Conservation (phyloP, 441 rosid genomes). For the Gossypium gossypioides region DNA sequence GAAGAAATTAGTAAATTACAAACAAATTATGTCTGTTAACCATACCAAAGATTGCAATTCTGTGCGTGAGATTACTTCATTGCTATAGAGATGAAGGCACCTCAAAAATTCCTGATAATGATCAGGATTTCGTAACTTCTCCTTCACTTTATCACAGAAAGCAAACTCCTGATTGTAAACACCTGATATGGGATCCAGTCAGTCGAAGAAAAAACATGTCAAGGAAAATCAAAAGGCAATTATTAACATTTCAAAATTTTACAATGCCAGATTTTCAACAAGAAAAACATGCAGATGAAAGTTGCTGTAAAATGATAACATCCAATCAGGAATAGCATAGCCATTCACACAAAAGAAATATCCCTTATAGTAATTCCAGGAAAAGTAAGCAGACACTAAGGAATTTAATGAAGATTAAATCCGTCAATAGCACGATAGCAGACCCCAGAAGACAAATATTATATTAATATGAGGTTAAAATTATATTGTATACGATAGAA, state of each 20-base stretch:
- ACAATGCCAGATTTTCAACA: neutral
- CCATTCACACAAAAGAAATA: neutral
- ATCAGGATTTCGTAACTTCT: constrained; percentile 52
- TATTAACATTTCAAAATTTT: neutral
- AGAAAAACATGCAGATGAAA: neutral
- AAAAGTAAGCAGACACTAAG: neutral
- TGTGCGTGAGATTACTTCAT: constrained; percentile 66
- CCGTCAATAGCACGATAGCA: neutral
- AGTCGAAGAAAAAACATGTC: constrained; percentile 12
- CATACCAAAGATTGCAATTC: constrained; percentile 85
- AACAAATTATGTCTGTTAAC: constrained; percentile 5
- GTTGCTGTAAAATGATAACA: neutral
- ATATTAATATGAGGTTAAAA: neutral
- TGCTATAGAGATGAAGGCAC: constrained; percentile 77
- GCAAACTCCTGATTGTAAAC: constrained; percentile 56
- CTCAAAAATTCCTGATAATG: constrained; percentile 67
- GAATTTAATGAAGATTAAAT: neutral
- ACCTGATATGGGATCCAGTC: constrained; percentile 38
- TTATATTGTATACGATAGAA: neutral
- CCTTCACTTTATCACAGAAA: constrained; percentile 79
- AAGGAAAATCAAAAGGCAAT: neutral
- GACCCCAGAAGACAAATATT: neutral
- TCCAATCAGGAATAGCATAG: neutral
- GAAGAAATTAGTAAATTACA: constrained; percentile 12
- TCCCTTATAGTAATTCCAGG: neutral